Base-by-base conservation (phyloP, 2,329 filamentous ascomycete genomes). In the Paracorniculantispora psalliotae region DNA sequence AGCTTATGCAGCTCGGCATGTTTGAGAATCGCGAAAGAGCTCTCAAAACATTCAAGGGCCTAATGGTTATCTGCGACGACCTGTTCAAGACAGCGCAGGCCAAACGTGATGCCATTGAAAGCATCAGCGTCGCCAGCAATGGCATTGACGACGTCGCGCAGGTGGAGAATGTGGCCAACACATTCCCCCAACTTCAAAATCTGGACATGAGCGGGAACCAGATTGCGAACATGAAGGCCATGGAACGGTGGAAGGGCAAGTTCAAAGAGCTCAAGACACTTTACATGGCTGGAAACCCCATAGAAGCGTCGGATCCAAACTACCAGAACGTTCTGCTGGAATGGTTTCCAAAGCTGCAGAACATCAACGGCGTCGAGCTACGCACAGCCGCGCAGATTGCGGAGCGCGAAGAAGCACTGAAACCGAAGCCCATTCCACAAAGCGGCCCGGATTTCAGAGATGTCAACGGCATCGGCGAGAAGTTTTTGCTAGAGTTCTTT, bases 131-230 rank as follows among this genome's bases (percentile, higher is more conserved):
- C 13, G 86, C 89, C 19, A 84, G 85, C 70, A 97, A 97, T 73
- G 85, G 85, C 61, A 85, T 97, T 48, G 78, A 84, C 53, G 87
- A 89, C 63, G 83, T 96, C 39, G 72, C 78, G 21, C 82, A 88
- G 56, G 88, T 97, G 53, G 90, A 88, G 54, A 81, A 85, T 1
- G 80, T 97, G 1, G 86, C 91, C 10, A 82, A 85, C 55, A 91
- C 90, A 0, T 90, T 97, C 57, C 91, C 92, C 0, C 88, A 92
- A 62, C 79, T 97, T 61, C 87, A 91, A 70, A 92, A 96, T 64
- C 84, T 99, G 13, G 93, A 97, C 65, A 82, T 97, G 26, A 94
- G 91, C 57, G 84, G 87, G 69, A 97, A 97, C 74, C 83, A 86
- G 43, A 84, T 99, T 66, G 79, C 81, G 60, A 84, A 83, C 54